Percentiles rank a stretch among this genome's conserved stretches.
Evolutionary conservation across 495 filamentous ascomycete species (phyloP).

Genomic region (Tetracladium marchalianum): DNA sequence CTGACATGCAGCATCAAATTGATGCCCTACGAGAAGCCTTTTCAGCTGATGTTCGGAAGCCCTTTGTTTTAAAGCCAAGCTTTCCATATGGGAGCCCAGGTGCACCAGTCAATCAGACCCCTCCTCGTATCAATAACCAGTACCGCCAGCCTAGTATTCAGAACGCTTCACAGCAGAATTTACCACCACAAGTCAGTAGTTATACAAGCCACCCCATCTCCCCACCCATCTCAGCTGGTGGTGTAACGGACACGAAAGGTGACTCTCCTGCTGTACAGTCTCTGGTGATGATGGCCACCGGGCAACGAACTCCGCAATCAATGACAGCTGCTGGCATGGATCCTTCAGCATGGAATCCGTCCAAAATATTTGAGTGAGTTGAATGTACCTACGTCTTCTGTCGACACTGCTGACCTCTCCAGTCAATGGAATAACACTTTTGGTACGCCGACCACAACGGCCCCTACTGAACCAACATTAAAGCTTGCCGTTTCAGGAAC

Average conservation of each 20-base stretch:
- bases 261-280: constrained; percentile 73
- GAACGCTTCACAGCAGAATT: constrained; percentile 29
- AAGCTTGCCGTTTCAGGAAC: constrained; percentile 33
- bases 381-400: background rate
- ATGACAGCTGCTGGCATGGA: constrained; percentile 45
- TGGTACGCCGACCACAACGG: constrained; percentile 43
- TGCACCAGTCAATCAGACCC: constrained; percentile 44
- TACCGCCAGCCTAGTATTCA: constrained; percentile 29
- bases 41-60: constrained; percentile 73
- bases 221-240: constrained; percentile 68
- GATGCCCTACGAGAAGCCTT: constrained; percentile 87
- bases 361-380: constrained; percentile 86
- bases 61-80: constrained; percentile 79
- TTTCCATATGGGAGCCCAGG: constrained; percentile 83
- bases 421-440: constrained; percentile 93
- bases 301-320: constrained; percentile 35
- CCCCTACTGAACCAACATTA: constrained; percentile 18
- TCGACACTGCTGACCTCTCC: constrained; percentile 20
- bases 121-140: constrained; percentile 37
- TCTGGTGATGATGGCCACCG: constrained; percentile 62
- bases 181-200: constrained; percentile 37
- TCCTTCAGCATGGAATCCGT: constrained; percentile 77
- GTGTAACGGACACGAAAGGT: constrained; percentile 60
- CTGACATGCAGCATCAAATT: constrained; percentile 85
- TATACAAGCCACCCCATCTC: constrained; percentile 70